Base-by-base conservation (phyloP, 2,329 filamentous ascomycete genomes). In the Pyrenophora tritici-repentis region DNA sequence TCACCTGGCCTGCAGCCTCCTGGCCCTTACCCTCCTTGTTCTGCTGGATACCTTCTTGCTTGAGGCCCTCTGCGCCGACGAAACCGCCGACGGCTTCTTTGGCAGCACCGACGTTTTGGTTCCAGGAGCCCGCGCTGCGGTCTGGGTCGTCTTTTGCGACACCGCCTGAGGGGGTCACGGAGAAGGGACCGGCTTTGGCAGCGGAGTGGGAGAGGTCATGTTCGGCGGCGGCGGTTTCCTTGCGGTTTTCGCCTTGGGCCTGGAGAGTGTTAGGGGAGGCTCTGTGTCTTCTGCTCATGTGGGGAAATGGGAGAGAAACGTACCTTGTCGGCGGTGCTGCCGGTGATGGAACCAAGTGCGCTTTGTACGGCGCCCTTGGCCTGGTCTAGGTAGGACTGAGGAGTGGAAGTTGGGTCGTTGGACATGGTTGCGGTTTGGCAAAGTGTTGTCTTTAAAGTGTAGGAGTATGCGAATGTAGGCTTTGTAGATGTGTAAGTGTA, bases 61-160 rank as follows among this genome's bases (percentile, higher is more conserved):
- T 93, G 46, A 97, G 75, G 29, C 79, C 81, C 76, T 94, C 87
- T 58, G 84, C 86, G 53, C 92, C 93, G 20, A 93, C 61, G 4
- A 93, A 64, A 14, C 86, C 86, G 50, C 93, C 93, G 1, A 94
- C 58, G 4, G 86, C 79, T 72, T 97, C 90, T 79, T 97, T 97
- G 36, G 86, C 86, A 1, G 88, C 84, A 44, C 92, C 93, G n/a
- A 92, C 69, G 4, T 91, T 96, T 77, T 97, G 92, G 78, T 96
- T 90, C 86, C 88, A 95, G 14, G 82, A 81, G 36, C 93, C 92
- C 14, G 83, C 72, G 17, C 81, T 78, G 59, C 91, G 89, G 72
- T 93, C 80, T 9, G 86, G 79, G 74, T 90, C 80, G 74, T 96
- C 90, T 61, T 83, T 81, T 56, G 86, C 82, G 41, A 89, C 78